Evolutionary conservation across 2,329 filamentous ascomycete genomes (phyloP).

Genomic region (Passalora sequoiae): DNA sequence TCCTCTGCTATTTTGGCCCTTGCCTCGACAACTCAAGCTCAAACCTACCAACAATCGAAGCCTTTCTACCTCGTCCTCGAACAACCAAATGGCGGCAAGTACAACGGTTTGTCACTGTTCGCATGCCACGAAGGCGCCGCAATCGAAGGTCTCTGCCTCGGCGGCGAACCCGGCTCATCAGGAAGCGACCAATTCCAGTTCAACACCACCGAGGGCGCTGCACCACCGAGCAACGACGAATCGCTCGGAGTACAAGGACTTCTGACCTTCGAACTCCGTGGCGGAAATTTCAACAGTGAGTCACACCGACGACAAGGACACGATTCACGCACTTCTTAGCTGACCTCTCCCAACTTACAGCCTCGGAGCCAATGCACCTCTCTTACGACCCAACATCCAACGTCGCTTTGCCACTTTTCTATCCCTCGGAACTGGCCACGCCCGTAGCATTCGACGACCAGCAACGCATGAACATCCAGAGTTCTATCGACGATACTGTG

Average conservation of each 20-base stretch:
- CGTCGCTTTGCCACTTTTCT: conserved; percentile 41
- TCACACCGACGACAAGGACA: background rate
- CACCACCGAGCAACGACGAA: no score
- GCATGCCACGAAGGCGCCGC: conserved; percentile 48
- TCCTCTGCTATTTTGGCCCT: conserved; percentile 19
- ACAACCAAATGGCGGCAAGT: conserved; percentile 33
- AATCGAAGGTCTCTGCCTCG: conserved; percentile 44
- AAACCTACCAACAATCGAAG: conserved; percentile 36
- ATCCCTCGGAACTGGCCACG: conserved; percentile 27
- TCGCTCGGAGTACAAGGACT: conserved; percentile 23
- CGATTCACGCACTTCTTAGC: background rate
- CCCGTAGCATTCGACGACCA: conserved; percentile 40
- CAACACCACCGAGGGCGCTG: conserved; percentile 21
- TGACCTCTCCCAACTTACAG: conserved; percentile 10
- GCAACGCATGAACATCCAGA: conserved; percentile 37
- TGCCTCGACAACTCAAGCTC: conserved; percentile 27
- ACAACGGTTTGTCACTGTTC: conserved; percentile 37
- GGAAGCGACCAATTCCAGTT: conserved; percentile 17
- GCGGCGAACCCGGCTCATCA: conserved; percentile 5
- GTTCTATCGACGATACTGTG: conserved; percentile 38
- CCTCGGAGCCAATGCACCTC: conserved; percentile 32
- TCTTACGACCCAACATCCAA: conserved; percentile 37
- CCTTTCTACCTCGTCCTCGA: conserved; percentile 43
- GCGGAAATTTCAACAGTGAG: conserved; percentile 27
- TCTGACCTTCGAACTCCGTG: conserved; percentile 32